A percentile compares a stretch with the other conserved stretches of the same genome.
phyloP scores from a whole-genome alignment of 768 basidiomycete species.

The Tricholoma matsutake region DNA sequence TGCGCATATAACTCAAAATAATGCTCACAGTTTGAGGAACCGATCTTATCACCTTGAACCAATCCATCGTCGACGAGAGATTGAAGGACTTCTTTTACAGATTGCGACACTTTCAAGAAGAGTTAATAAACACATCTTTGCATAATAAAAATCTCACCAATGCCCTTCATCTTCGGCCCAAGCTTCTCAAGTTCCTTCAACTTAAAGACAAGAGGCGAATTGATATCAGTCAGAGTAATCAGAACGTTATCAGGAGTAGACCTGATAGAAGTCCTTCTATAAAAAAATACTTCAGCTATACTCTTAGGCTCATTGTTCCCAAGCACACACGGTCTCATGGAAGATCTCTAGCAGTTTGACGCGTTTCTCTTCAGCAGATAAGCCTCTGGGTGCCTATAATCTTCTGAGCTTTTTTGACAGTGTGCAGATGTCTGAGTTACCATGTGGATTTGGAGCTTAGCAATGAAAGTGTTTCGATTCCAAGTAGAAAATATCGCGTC shows the following conservation, averaged over 20 bases:
- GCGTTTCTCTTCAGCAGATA: slow-evolving; percentile 89
- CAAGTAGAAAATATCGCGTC: too few species aligned
- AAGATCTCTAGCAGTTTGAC: slow-evolving; percentile 88
- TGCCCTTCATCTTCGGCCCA: slow-evolving; percentile 86
- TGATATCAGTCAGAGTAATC: background rate
- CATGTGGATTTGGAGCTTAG: slow-evolving; percentile 1
- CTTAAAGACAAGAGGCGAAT: slow-evolving; percentile 30
- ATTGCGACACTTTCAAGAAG: slow-evolving; percentile 65
- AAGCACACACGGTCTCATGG: slow-evolving; percentile 69
- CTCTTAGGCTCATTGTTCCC: background rate
- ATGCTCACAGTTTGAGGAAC: slow-evolving; percentile 84
- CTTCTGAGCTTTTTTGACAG: background rate
- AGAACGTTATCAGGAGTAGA: slow-evolving; percentile 12
- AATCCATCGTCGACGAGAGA: slow-evolving; percentile 84
- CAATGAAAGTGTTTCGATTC: background rate
- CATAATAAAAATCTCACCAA: slow-evolving; percentile 46
- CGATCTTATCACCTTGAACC: slow-evolving; percentile 89
- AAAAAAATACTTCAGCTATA: background rate
- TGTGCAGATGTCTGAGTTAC: background rate
- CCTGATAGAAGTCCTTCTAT: slow-evolving; percentile 85
- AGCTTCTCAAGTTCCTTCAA: slow-evolving; percentile 93
- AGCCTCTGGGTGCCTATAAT: slow-evolving; percentile 71
- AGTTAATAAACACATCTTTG: background rate
- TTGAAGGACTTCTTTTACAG: slow-evolving; percentile 89
- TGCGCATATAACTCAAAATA: slow-evolving; percentile 18